These are phyloP conservation scores for Camelina hispida DNA, from an alignment of 345 rosid species.

Conservation along the genomic window DNA sequence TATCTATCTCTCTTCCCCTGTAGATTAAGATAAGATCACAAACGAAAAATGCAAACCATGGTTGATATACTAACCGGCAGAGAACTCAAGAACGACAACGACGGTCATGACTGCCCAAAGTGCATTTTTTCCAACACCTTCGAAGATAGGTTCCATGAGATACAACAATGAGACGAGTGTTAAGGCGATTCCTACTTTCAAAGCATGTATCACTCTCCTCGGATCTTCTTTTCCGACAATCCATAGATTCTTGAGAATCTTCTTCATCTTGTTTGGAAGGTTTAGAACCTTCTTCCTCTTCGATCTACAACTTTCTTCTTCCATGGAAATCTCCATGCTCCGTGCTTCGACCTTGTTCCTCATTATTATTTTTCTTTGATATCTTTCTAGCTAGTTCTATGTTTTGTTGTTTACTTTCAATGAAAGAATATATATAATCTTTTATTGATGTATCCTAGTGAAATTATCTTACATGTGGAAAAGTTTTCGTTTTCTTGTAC, in stretches of 20 bases:
- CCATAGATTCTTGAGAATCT: slow-evolving; percentile 50
- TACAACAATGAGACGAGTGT: slow-evolving; percentile 75
- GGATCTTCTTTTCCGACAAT: slow-evolving; percentile 75
- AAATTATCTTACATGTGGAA: not conserved
- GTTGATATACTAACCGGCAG: slow-evolving; percentile 56
- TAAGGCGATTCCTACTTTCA: slow-evolving; percentile 79
- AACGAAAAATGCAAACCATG: not conserved
- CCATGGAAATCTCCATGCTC: slow-evolving; percentile 39
- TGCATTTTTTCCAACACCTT: slow-evolving; percentile 64
- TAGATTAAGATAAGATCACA: slow-evolving; percentile 25
- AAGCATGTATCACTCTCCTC: slow-evolving; percentile 67
- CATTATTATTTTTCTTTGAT: slow-evolving; percentile 33
- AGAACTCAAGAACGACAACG: slow-evolving; percentile 84
- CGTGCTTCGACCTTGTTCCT: slow-evolving; percentile 48
- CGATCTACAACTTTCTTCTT: slow-evolving; percentile 10
- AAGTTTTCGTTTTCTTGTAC: not conserved
- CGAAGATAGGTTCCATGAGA: slow-evolving; percentile 63
- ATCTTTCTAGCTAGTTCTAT: not conserved
- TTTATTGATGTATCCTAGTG: not conserved
- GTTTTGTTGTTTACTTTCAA: slow-evolving; percentile 10
- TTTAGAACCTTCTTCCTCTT: slow-evolving; percentile 31
- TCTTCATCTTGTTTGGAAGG: slow-evolving; percentile 47
- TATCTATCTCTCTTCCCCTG: not conserved
- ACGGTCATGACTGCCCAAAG: slow-evolving; percentile 94
- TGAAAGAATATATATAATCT: slow-evolving; percentile 1